These are phyloP conservation scores for Cadophora gregata DNA, from an alignment of 2,329 filamentous ascomycete genomes.

Conservation along the genomic window DNA sequence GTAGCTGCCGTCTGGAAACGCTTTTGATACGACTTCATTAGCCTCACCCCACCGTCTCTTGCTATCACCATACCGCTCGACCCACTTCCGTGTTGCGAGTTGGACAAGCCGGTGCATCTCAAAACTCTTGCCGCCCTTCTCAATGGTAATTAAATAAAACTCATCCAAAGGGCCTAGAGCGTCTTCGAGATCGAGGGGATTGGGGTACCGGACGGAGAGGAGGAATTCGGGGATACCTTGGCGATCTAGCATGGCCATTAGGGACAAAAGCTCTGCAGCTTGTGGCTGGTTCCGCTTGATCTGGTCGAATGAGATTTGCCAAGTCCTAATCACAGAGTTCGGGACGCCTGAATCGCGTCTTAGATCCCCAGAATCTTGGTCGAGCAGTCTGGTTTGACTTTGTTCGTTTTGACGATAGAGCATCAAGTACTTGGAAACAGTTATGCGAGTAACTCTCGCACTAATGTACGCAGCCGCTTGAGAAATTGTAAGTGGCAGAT, in stretches of 20 bases:
- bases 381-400: conserved; percentile 44
- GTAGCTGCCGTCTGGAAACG: conserved; percentile 30
- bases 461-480: conserved; percentile 47
- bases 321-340: conserved; percentile 42
- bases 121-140: conserved; percentile 22
- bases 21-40: conserved; percentile 19
- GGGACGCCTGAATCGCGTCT: conserved; percentile 43
- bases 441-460: conserved; percentile 37
- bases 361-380: conserved; percentile 45
- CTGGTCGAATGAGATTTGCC: conserved; percentile 49
- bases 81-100: conserved; percentile 24
- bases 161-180: conserved; percentile 46
- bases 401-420: conserved; percentile 44
- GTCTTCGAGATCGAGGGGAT: conserved; percentile 43
- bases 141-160: conserved; percentile 46
- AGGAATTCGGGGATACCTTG: conserved; percentile 48
- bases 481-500: conserved; percentile 49
- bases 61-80: conserved; percentile 32
- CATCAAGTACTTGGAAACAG: conserved; percentile 45
- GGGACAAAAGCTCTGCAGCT: conserved; percentile 48
- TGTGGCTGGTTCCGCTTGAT: conserved; percentile 41
- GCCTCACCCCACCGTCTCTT: conserved; percentile 43
- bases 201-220: conserved; percentile 30
- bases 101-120: conserved; percentile 18
- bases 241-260: conserved; percentile 49